Percentiles rank a stretch among this genome's conserved stretches.
Conservation (phyloP, 1,284 basidiomycete genomes). For the Ceratobasidium sp. region DNA sequence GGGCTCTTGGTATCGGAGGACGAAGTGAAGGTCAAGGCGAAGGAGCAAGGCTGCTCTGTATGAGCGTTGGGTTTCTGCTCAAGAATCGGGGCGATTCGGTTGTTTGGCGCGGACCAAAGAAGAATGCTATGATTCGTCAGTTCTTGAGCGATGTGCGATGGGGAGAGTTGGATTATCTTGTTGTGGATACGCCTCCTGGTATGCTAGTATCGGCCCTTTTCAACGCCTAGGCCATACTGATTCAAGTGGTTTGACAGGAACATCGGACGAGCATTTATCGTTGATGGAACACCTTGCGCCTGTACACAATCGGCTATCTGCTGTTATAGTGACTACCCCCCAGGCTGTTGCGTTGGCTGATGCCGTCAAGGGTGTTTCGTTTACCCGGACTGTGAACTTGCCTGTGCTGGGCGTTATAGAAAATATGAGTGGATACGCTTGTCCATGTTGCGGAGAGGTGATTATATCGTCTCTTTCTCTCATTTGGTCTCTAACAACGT, state of each 20-base stretch:
- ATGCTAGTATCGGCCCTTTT: constrained; percentile 54
- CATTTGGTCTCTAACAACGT: too few relatives aligned
- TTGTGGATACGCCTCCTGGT: constrained; percentile 99
- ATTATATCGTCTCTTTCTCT: too few relatives aligned
- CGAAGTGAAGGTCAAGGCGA: constrained; percentile 75
- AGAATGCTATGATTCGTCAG: constrained; percentile 99
- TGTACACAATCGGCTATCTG: constrained; percentile 77
- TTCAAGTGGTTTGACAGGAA: constrained; percentile 70
- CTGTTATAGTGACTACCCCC: constrained; percentile 96
- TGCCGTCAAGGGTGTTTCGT: constrained; percentile 95
- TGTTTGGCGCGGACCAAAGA: constrained; percentile 99
- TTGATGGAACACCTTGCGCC: constrained; percentile 94
- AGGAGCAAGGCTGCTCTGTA: constrained; percentile 75
- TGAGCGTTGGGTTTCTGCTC: constrained; percentile 97
- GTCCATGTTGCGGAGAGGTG: constrained; percentile 79
- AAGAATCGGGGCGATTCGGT: constrained; percentile 93
- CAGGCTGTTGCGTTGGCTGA: constrained; percentile 97
- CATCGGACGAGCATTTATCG: constrained; percentile 98
- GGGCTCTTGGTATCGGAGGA: too few relatives aligned
- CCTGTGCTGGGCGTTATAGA: constrained; percentile 96
- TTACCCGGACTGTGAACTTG: constrained; percentile 88
- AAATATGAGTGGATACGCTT: constrained; percentile 99
- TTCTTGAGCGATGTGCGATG: constrained; percentile 96
- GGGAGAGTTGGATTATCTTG: constrained; percentile 96
- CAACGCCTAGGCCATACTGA: constrained; percentile 6